phyloP scores from a whole-genome alignment of 1,284 basidiomycete species.

The Papiliotrema fonsecae region DNA sequence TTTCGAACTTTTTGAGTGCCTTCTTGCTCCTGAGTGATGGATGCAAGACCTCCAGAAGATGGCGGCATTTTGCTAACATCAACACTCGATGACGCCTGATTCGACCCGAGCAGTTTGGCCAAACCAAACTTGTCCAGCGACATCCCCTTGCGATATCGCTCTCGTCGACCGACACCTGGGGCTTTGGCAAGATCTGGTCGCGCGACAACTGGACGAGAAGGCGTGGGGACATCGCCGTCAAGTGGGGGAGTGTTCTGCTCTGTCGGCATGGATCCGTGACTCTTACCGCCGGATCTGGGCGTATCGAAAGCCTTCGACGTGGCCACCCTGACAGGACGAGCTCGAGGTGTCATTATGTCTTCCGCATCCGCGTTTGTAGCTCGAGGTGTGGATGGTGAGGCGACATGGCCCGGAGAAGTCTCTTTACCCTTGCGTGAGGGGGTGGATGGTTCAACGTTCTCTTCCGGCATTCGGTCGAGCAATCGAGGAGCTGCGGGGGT shows the following conservation, averaged over 20 bases:
- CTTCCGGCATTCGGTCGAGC: neutral
- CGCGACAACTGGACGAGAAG: conserved; percentile 6
- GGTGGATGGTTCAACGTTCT: conserved; percentile 8
- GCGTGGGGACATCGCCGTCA: no score
- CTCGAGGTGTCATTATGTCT: conserved; percentile 14
- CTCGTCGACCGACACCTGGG: conserved; percentile 44
- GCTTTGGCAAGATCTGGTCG: no score
- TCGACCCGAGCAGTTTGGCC: conserved; percentile 55
- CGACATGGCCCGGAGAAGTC: neutral
- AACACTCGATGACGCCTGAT: conserved; percentile 4
- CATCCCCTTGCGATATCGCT: conserved; percentile 57
- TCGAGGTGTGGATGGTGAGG: conserved; percentile 33
- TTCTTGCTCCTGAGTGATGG: conserved; percentile 10
- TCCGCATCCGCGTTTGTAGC: conserved; percentile 8
- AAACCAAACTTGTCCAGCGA: conserved; percentile 72
- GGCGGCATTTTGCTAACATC: conserved; percentile 16
- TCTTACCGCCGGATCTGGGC: conserved; percentile 8
- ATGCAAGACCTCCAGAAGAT: conserved; percentile 15
- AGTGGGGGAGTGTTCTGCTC: no score
- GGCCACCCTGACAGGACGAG: neutral
- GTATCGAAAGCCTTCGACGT: conserved; percentile 12
- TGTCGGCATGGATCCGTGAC: conserved; percentile 18
- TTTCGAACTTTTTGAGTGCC: neutral
- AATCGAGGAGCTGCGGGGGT: conserved; percentile 4
- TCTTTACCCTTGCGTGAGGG: conserved; percentile 11